A percentile compares a stretch with the other conserved stretches of the same genome.
Conservation (phyloP, 2,329 filamentous ascomycete genomes). For the Colletotrichum sp. region DNA sequence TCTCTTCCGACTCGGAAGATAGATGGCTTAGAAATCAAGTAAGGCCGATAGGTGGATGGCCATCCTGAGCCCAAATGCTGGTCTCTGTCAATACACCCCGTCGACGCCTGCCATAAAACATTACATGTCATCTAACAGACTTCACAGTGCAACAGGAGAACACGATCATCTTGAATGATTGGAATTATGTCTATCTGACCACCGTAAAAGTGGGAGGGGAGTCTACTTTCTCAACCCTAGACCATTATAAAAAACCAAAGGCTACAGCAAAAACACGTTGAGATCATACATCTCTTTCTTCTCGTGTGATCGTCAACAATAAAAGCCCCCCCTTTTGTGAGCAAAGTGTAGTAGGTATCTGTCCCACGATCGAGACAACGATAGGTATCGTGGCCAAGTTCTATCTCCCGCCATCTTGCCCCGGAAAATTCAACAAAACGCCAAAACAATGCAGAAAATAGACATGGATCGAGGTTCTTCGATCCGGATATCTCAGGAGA, state of each 20-base stretch:
- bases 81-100: not conserved
- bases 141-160: too few relatives aligned
- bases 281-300: not conserved
- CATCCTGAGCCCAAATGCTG: not conserved
- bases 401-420: not conserved
- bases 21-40: not conserved
- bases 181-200: conserved; percentile 1
- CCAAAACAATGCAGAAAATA: conserved; percentile 15
- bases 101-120: not conserved
- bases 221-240: not conserved
- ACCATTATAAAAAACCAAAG: not conserved
- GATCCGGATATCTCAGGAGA: conserved; percentile 19
- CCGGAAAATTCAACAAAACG: not conserved
- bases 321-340: not conserved
- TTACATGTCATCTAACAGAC: too few relatives aligned
- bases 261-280: not conserved
- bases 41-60: too few relatives aligned
- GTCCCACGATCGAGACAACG: not conserved
- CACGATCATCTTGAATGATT: not conserved
- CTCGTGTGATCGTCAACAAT: not conserved
- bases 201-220: not conserved
- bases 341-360: not conserved
- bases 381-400: not conserved
- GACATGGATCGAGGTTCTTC: conserved; percentile 3
- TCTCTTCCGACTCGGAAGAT: not conserved